phyloP scores from a whole-genome alignment of 2,329 filamentous ascomycete genomes.

The Neonectria coccinea region DNA sequence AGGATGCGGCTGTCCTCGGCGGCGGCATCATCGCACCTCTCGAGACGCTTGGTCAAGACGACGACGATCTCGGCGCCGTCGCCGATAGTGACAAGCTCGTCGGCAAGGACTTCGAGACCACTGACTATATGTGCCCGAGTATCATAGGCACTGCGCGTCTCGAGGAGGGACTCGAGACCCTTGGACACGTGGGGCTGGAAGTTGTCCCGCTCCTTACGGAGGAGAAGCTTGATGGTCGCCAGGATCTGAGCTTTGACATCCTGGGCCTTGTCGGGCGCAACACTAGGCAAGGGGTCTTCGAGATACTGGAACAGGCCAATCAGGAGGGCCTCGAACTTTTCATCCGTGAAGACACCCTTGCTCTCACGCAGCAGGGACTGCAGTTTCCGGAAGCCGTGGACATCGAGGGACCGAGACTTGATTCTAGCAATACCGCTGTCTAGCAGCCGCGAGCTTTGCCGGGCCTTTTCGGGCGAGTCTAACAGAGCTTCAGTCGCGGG shows the following conservation, averaged over 20 bases:
- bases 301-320: constrained; percentile 78
- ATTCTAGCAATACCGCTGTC: constrained; percentile 81
- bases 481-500: constrained; percentile 35
- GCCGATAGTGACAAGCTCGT: constrained; percentile 76
- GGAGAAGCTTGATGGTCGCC: constrained; percentile 78
- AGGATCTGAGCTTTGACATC: constrained; percentile 81
- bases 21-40: constrained; percentile 54
- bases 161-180: constrained; percentile 74
- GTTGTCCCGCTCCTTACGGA: constrained; percentile 73
- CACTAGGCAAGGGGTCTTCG: constrained; percentile 67
- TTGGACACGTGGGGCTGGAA: constrained; percentile 76
- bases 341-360: constrained; percentile 71
- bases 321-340: constrained; percentile 76
- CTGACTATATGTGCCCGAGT: constrained; percentile 77
- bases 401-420: constrained; percentile 77
- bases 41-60: constrained; percentile 64
- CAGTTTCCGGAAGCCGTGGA: constrained; percentile 82
- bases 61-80: constrained; percentile 70
- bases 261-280: constrained; percentile 73
- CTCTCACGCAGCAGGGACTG: constrained; percentile 79
- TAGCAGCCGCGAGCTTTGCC: constrained; percentile 72
- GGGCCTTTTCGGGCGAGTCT: constrained; percentile 61
- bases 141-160: constrained; percentile 74
- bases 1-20: constrained; percentile 64
- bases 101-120: constrained; percentile 78